Percentiles rank a stretch among this genome's conserved stretches.
Conservation (phyloP, 176 grass and related monocot species). For the Phyllostachys edulis region DNA sequence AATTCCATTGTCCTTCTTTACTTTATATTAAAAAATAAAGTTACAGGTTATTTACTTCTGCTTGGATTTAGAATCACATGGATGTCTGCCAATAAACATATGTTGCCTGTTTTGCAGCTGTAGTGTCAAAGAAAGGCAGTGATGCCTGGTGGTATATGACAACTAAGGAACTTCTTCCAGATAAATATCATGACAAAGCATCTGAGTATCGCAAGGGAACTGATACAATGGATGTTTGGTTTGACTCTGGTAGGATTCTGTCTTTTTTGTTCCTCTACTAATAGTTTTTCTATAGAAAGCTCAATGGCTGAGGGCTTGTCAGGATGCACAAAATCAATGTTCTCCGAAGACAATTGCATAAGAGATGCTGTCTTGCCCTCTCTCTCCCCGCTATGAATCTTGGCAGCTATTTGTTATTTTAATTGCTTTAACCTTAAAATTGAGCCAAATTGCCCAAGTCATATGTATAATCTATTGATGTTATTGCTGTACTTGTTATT, state of each 20-base stretch:
- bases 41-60: background rate
- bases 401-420: constrained; percentile 5
- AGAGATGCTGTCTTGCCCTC: too few species aligned
- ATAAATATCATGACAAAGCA: constrained; percentile 74
- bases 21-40: constrained; percentile 25
- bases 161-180: constrained; percentile 86
- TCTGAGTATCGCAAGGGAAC: constrained; percentile 86
- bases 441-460: background rate
- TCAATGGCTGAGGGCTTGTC: constrained; percentile 21
- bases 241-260: constrained; percentile 76
- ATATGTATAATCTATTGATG: constrained; percentile 1
- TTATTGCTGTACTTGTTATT: constrained; percentile 2
- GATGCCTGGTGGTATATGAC: constrained; percentile 99
- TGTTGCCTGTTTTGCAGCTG: constrained; percentile 47
- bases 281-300: constrained; percentile 3
- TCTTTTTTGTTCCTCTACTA: constrained; percentile 25
- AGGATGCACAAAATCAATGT: background rate
- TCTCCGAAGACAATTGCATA: background rate
- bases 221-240: constrained; percentile 99
- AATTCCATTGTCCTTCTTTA: background rate
- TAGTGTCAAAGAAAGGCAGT: constrained; percentile 81
- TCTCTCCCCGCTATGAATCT: background rate
- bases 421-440: background rate
- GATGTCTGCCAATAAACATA: constrained; percentile 16
- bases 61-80: constrained; percentile 20